Evolutionary conservation across 106 monocot species (phyloP), one percentile per base, ranked within the genome.

Genomic region (Allium cepa): DNA sequence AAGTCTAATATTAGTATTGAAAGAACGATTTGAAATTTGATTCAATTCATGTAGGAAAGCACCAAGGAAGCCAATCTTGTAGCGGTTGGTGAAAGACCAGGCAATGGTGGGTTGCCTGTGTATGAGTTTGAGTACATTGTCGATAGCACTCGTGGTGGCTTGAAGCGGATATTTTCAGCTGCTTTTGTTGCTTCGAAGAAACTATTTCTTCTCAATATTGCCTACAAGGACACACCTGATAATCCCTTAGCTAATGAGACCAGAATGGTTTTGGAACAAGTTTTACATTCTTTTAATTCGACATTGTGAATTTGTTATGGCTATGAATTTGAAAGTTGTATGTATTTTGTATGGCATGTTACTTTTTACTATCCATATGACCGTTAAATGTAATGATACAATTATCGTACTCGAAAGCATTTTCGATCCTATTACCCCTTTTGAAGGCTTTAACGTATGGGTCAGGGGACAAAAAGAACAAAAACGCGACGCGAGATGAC

Each of bases 111-210:
- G 8, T 22, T 82, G 73, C 86, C 84, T 5, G 71, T 99, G 6
- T 99, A 93, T 52, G 97, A 99, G 73, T 85, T 99, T 57, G 97
- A 90, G 77, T 99, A 99, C 66, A 59, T 61, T 50, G 63, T 99
- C 28, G 92, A 99, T 66, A 92, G 97, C 79, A 90, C 79, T 14
- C 82, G 97, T 50, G 97, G 97, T 67, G 97, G 92, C 56, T 74
- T 90, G 84, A 99, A 92, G 76, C 82, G 89, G 75, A 90, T 99
- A 8, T 99, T 99, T 53, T 87, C 97, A 70, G 86, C 92, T 73
- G 97, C 90, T 62, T 92, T 99, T 46, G 87, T 99, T 16, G 61
- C 70, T 63, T 84, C 86, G 27, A 84, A 59, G 46, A 99, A 99
- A 68, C 86, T 99, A 14, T 92, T 81, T 79, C 79, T 99, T 36